A percentile compares a stretch with the other conserved stretches of the same genome.
Conservation (phyloP, 352 stramenopile genomes). For the Phytophthora europaea region DNA sequence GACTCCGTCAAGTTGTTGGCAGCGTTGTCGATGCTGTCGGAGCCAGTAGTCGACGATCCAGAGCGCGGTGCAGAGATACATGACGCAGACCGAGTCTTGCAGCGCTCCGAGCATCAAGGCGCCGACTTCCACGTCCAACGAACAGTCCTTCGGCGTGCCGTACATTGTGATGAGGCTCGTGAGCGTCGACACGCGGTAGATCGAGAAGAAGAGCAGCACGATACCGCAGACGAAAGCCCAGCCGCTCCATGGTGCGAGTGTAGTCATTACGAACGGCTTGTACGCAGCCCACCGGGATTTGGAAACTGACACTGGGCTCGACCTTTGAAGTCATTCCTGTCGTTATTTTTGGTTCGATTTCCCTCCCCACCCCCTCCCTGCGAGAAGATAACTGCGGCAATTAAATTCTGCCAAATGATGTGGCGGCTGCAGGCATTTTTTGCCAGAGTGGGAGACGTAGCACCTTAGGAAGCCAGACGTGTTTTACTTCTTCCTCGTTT, state of each 20-base stretch:
- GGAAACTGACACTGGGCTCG: too few relatives aligned
- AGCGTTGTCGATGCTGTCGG: not conserved
- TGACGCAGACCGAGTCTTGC: constrained; percentile 32
- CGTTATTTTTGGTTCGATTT: too few relatives aligned
- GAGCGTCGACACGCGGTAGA: constrained; percentile 20
- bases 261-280: too few relatives aligned
- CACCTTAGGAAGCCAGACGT: too few relatives aligned
- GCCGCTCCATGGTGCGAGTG: not conserved
- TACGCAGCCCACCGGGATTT: too few relatives aligned
- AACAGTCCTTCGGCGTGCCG: constrained; percentile 23
- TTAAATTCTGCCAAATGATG: too few relatives aligned
- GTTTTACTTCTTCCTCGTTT: too few relatives aligned
- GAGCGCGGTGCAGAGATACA: constrained; percentile 20
- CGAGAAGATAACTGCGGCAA: too few relatives aligned
- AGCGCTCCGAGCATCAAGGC: constrained; percentile 18
- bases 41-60: constrained; percentile 20
- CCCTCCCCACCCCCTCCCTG: too few relatives aligned
- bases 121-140: constrained; percentile 3
- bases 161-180: constrained; percentile 37
- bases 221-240: constrained; percentile 34
- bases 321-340: too few relatives aligned
- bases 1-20: not conserved
- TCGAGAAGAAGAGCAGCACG: constrained; percentile 34
- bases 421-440: too few relatives aligned
- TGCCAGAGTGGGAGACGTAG: too few relatives aligned